These are phyloP conservation scores for Beauveria pseudobassiana DNA, from an alignment of 2,329 filamentous ascomycete species.

Conservation along the genomic window DNA sequence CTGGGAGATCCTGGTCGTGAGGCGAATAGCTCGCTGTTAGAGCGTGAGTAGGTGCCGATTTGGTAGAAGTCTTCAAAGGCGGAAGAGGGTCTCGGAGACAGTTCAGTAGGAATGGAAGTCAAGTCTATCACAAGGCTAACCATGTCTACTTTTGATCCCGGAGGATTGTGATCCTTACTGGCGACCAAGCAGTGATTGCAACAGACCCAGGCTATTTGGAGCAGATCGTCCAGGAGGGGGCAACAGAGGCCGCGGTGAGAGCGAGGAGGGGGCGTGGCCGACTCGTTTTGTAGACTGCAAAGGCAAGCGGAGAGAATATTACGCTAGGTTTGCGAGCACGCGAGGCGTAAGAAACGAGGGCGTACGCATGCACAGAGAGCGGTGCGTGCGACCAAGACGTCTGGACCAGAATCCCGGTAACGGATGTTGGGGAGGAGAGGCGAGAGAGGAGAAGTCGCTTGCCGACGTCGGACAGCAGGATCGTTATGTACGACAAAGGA, in stretches of 20 bases:
- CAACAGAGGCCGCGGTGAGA: conserved; percentile 1
- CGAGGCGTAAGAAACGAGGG: conserved; percentile 3
- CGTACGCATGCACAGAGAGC: neutral
- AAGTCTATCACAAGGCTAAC: conserved; percentile 38
- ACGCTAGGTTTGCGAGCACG: conserved; percentile 3
- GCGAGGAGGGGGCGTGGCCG: neutral
- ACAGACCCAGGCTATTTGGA: neutral
- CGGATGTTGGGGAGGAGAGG: conserved; percentile 1
- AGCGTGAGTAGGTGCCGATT: conserved; percentile 35
- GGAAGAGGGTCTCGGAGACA: conserved; percentile 37
- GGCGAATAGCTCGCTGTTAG: conserved; percentile 39
- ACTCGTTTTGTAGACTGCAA: neutral
- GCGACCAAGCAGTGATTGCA: neutral
- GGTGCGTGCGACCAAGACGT: conserved; percentile 1
- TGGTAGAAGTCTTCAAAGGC: conserved; percentile 37
- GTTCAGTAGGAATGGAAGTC: conserved; percentile 33
- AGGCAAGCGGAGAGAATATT: neutral
- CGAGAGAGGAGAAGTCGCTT: neutral
- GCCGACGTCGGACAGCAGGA: conserved; percentile 3
- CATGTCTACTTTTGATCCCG: conserved; percentile 28
- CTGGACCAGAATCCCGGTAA: conserved; percentile 9
- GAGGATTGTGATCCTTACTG: neutral
- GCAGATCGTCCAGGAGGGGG: neutral
- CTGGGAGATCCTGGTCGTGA: conserved; percentile 32
- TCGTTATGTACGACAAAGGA: neutral